Conservation (phyloP, 2,329 filamentous ascomycete genomes). For the Parafenestella ontariensis region DNA sequence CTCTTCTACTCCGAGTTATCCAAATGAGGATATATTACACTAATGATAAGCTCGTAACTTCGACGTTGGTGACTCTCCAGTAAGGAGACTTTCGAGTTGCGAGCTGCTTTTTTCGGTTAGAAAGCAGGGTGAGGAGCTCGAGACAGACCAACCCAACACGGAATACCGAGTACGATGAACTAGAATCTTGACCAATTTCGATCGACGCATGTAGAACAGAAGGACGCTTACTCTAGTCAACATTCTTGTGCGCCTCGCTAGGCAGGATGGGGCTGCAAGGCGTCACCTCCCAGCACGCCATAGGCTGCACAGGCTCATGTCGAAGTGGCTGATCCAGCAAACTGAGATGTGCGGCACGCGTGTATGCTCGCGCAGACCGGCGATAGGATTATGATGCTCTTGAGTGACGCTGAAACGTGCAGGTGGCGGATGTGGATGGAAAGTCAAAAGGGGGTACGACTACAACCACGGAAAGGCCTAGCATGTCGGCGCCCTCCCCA, state of each 20-base stretch:
- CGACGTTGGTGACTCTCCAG: background rate
- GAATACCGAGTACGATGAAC: background rate
- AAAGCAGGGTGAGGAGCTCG: background rate
- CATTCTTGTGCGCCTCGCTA: slow-evolving; percentile 13
- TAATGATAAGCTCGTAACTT: background rate
- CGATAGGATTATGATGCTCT: slow-evolving; percentile 12
- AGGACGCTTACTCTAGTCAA: slow-evolving; percentile 19
- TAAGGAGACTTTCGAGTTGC: background rate
- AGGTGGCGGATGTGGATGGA: slow-evolving; percentile 8
- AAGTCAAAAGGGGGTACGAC: slow-evolving; percentile 1
- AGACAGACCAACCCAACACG: background rate
- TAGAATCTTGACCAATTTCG: background rate
- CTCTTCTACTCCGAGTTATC: background rate
- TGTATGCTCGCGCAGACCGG: slow-evolving; percentile 10
- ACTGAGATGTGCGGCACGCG: slow-evolving; percentile 4
- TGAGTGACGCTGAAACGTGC: slow-evolving; percentile 17
- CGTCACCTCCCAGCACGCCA: slow-evolving; percentile 7
- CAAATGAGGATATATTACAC: no score
- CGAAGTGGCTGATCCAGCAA: background rate
- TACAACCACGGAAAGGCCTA: background rate
- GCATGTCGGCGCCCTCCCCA: background rate
- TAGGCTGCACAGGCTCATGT: slow-evolving; percentile 13
- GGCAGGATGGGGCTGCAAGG: background rate
- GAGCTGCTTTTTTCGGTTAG: background rate
- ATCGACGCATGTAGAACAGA: background rate